Base-by-base conservation (phyloP, 257 asterid species). In the Primulina huaijiensis region DNA sequence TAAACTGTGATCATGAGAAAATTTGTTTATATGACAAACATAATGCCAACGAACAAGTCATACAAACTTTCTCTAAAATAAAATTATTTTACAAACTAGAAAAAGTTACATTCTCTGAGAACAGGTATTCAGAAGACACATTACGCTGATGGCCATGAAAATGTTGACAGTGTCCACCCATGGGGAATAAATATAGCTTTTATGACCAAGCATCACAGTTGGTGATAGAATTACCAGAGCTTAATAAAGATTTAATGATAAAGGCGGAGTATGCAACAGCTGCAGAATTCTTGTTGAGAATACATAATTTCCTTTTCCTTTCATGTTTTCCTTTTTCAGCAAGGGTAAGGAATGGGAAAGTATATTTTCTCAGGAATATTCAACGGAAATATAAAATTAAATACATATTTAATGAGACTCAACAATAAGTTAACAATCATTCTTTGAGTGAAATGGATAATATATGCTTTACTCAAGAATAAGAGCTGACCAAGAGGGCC, bases 401-500 rank as follows among this genome's bases (percentile, higher is more conserved):
- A 43, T 43, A 43, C 1, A 12, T 12, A 11, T 43, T 11, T 8
- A 35, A 35, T 35, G 6, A 12, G n/a, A 43, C 53, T 12, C 53
- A 43, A 43, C 58, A 33, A 60, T 27, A 27, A 70, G 27, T 23
- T 37, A 37, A 70, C 29, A 20, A 8, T 16, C 8, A 12, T 43
- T 3, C n/a, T 43, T 20, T 64, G 68, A 57, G 57, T n/a, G 52
- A 61, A 72, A n/a, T 43, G 65, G 61, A 57, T 12, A 5, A 17
- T 3, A 43, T 43, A 12, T 43, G 3, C 0, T 11, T 56, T 23
- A 65, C 40, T 73, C 61, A 73, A 66, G 67, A 30, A 58, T 31
- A 29, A 23, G 37, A 55, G 76, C 86, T 60, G 25, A 82, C 86
- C 80, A 69, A 21, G 71, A 79, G 76, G 61, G 86, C 80, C 70